Percentiles rank a stretch among this genome's conserved stretches.
Evolutionary conservation across 768 basidiomycete species (phyloP).

Genomic region (Suillus placidus): DNA sequence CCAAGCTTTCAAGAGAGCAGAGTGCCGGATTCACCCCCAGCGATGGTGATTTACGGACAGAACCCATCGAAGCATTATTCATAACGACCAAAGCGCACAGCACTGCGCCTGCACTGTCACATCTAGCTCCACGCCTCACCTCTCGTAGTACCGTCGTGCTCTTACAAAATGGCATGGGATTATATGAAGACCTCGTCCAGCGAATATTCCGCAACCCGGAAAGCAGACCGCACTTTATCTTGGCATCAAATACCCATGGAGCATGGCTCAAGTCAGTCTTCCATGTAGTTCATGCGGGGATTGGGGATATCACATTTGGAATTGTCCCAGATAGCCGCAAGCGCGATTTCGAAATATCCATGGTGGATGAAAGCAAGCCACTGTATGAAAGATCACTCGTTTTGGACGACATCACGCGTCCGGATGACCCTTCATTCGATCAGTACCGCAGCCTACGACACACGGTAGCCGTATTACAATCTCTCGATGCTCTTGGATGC

Average conservation of each 20-base stretch:
- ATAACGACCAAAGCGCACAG: conserved; percentile 79
- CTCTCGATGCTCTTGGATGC: conserved; percentile 57
- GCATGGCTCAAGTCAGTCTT: conserved; percentile 56
- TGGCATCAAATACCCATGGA: conserved; percentile 83
- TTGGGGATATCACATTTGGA: conserved; percentile 76
- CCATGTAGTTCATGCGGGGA: conserved; percentile 69
- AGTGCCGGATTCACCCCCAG: conserved; percentile 20
- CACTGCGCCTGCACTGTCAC: conserved; percentile 57
- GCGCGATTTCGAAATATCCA: conserved; percentile 64
- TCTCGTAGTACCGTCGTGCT: conserved; percentile 81
- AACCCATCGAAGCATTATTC: conserved; percentile 73
- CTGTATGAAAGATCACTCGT: conserved; percentile 44
- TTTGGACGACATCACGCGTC: conserved; percentile 54
- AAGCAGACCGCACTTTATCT: conserved; percentile 81
- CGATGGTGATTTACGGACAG: conserved; percentile 20
- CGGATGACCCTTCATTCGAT: conserved; percentile 35
- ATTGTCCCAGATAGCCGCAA: conserved; percentile 70
- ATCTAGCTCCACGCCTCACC: conserved; percentile 64
- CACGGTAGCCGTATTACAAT: conserved; percentile 66
- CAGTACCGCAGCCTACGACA: conserved; percentile 65
- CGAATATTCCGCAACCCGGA: conserved; percentile 72
- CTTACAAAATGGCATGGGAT: conserved; percentile 94
- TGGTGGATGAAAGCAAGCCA: conserved; percentile 38
- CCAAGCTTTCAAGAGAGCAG: conserved; percentile 17
- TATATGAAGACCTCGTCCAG: conserved; percentile 78